Base-by-base conservation (phyloP, 139 green algal species). In the Micractinium conductrix region DNA sequence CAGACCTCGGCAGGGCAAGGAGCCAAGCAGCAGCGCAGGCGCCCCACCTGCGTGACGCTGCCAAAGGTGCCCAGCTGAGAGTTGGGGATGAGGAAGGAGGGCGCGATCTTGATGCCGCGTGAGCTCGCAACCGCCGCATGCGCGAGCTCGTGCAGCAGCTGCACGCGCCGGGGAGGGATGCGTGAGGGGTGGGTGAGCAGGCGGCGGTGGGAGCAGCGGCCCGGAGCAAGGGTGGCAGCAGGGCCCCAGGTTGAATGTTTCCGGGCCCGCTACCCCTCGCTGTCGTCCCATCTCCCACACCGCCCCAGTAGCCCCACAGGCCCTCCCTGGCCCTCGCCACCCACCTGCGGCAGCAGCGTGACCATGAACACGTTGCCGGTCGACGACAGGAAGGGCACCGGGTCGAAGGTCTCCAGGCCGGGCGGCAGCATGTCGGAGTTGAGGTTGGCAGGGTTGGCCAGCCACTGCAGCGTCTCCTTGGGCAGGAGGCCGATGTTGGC, bases 61-160 rank as follows among this genome's bases (percentile, higher is more conserved):
- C 97, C 97, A 88, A 99, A 99, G 42, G 89, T 93, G 55, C 96
- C 96, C 19, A 96, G 88, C 88, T 95, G 92, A 67, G 93, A 86
- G 90, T 98, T 99, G 48, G 97, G 97, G 22, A 99, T 87, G 44
- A 99, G 93, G 90, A 93, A 95, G 21, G 93, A 93, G 22, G 95
- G 92, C 4, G 93, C 94, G 38, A 98, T 90, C 85, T 95, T 95
- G 73, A 98, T 92, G 43, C 83, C 80, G 35, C 80, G 60, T 21
- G 83, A 26, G 1, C 42, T 55, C 19, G 94, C 94, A 8, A 88
- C 89, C 33, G 90, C 70, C 22, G 81, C 53, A 79, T 98, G 95
- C 35, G 91, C 95, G 2, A 96, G 19, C 86, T 99, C 97, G 86
- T 99, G 97, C 14, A 86, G 72, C 26, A 94, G 50, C 81, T 96